A percentile compares a stretch with the other conserved stretches of the same genome.
Conservation (phyloP, 139 green algal species). For the Tetradesmus obliquus region DNA sequence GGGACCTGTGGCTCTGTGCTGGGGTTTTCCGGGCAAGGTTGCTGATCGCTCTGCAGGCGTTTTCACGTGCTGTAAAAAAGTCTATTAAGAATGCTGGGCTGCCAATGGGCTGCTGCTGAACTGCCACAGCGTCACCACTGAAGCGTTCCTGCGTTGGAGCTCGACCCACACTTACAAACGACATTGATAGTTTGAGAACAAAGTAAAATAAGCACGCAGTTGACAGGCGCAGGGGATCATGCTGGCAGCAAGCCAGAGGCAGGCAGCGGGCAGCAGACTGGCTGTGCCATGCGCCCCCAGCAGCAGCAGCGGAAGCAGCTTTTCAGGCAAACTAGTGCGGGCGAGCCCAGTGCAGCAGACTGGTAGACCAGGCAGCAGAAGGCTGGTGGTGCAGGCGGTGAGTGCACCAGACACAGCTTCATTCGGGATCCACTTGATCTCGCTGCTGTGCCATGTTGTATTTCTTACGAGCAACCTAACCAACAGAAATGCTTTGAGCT, state of each 20-base stretch:
- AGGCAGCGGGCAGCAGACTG: conserved; percentile 9
- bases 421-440: background rate
- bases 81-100: background rate
- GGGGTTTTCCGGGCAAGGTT: background rate
- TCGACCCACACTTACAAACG: background rate
- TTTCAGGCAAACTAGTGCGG: conserved; percentile 22
- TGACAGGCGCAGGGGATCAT: background rate
- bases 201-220: background rate
- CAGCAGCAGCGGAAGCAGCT: conserved; percentile 34
- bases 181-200: background rate
- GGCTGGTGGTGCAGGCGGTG: conserved; percentile 41
- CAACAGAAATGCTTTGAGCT: background rate
- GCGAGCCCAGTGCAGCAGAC: background rate
- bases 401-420: background rate
- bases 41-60: background rate
- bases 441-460: background rate
- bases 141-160: background rate
- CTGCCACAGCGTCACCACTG: background rate
- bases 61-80: background rate
- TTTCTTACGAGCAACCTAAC: background rate
- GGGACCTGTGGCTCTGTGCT: conserved; percentile 1
- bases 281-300: conserved; percentile 19
- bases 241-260: conserved; percentile 28
- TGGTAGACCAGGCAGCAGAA: conserved; percentile 31
- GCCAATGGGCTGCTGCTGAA: background rate